Conservation (phyloP, 2,329 filamentous ascomycete species). For the Hymenotorrendiella dingleyae region DNA sequence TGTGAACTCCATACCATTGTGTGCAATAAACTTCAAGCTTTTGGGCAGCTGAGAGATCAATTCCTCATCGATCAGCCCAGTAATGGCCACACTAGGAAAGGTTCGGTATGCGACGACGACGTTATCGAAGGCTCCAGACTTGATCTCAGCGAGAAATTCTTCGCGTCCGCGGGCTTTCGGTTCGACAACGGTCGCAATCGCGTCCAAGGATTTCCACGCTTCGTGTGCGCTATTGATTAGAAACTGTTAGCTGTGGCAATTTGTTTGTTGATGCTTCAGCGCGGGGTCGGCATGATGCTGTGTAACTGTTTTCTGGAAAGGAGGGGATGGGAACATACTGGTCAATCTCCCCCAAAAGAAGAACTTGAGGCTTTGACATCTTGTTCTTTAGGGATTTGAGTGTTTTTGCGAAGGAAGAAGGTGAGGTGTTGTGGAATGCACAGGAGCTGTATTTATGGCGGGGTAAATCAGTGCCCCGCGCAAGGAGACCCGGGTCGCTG, state of each 20-base stretch:
- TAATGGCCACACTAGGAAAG: constrained; percentile 57
- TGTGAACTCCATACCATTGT: constrained; percentile 44
- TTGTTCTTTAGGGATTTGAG: constrained; percentile 1
- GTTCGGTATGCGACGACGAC: constrained; percentile 64
- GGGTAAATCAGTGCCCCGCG: constrained; percentile 22
- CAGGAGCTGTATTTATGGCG: too few species aligned
- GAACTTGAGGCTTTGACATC: constrained; percentile 48
- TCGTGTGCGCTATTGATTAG: constrained; percentile 50
- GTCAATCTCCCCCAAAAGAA: constrained; percentile 57
- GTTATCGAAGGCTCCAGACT: constrained; percentile 59
- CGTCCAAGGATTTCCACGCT: constrained; percentile 55
- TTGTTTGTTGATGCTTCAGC: neutral
- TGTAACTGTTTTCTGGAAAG: neutral
- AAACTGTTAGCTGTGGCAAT: constrained; percentile 7
- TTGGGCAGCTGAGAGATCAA: constrained; percentile 52
- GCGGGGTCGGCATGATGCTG: neutral
- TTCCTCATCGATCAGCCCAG: constrained; percentile 65
- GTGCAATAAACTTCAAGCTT: constrained; percentile 52
- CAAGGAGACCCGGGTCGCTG: too few species aligned
- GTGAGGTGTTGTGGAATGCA: neutral
- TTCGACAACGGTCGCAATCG: constrained; percentile 58
- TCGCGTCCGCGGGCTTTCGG: constrained; percentile 55
- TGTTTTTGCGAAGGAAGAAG: neutral
- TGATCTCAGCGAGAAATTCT: constrained; percentile 65
- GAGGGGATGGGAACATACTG: constrained; percentile 43